Base-by-base conservation (phyloP, 257 asterid species). In the Dorcoceras hygrometricum region DNA sequence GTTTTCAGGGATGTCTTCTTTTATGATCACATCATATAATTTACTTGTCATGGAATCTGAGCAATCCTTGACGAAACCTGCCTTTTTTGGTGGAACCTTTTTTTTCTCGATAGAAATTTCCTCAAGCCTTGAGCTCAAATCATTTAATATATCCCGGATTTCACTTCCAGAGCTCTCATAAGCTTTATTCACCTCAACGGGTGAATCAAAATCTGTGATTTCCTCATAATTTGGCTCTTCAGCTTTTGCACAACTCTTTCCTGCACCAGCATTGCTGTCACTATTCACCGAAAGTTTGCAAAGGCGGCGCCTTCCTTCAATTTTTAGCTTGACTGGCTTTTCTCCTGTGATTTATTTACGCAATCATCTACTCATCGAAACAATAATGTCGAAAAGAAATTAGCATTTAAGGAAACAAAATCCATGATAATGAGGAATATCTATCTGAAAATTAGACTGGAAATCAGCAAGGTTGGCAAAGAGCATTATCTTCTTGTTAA, bases 281-380 rank as follows among this genome's bases (percentile, higher is more conserved):
- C 66, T 72, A n/a, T 68, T 69, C 39, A 70, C 59, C 16, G 86
- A 77, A 60, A 86, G 62, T 86, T 79, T 91, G 78, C 96, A 87
- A 59, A 87, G 95, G 67, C 98, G 91, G 14, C 89, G 95, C 73
- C 95, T 80, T 54, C 96, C 98, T 80, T 83, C 83, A 75, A 91
- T 80, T 77, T 77, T 89, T 67, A 82, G 84, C 81, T 89, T 91
- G 65, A 5, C 70, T 75, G 66, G 74, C 23, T 79, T 82, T 73
- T 34, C 81, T 55, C 77, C 95, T 87, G 83, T 34, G 73, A 66
- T 54, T 48, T 34, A 70, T 69, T 34, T 57, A 62, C 19, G 22
- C 22, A 20, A 67, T 68, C 69, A 80, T 43, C 23, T 58, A 61
- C 51, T 39, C 71, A 62, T 57, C 51, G 62, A 57, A 60, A 67